These are phyloP conservation scores for Calocybe indica DNA, from an alignment of 768 basidiomycete genomes.

Conservation along the genomic window DNA sequence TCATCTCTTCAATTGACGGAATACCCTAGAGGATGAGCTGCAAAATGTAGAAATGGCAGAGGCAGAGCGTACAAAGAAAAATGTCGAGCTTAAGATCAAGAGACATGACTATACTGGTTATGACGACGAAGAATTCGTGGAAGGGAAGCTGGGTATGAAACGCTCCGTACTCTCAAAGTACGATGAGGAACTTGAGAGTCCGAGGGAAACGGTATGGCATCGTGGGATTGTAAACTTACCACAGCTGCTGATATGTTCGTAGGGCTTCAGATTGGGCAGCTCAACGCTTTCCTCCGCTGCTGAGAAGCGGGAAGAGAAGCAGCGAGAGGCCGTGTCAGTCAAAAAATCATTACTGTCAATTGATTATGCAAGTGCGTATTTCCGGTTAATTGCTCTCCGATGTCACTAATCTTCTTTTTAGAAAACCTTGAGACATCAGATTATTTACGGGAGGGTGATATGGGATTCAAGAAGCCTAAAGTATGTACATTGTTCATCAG, in stretches of 20 bases:
- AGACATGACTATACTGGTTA: constrained; percentile 88
- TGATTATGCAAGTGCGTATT: constrained; percentile 79
- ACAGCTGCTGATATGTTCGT: constrained; percentile 7
- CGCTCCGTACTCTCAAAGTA: constrained; percentile 86
- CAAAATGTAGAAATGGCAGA: constrained; percentile 96
- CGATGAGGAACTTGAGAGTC: constrained; percentile 82
- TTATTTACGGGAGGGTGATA: constrained; percentile 86
- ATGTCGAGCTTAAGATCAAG: constrained; percentile 82
- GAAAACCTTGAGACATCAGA: constrained; percentile 86
- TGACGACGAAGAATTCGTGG: constrained; percentile 90
- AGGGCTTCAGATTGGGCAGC: constrained; percentile 88
- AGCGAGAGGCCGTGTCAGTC: constrained; percentile 53
- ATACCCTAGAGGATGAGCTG: constrained; percentile 83
- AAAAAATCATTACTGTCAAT: constrained; percentile 80
- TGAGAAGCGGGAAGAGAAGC: constrained; percentile 33
- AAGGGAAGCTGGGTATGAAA: constrained; percentile 73
- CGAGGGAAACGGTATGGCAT: constrained; percentile 55
- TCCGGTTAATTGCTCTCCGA: not conserved
- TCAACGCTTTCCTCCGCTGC: constrained; percentile 31
- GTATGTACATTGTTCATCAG: constrained; percentile 27
- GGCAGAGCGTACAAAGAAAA: constrained; percentile 73
- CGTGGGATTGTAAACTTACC: not conserved
- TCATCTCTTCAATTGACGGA: not conserved
- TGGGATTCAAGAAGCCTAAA: constrained; percentile 94
- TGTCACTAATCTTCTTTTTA: constrained; percentile 22